Evolutionary conservation across 2,329 filamentous ascomycete genomes (phyloP).

Genomic region (Acrodontium crateriforme): DNA sequence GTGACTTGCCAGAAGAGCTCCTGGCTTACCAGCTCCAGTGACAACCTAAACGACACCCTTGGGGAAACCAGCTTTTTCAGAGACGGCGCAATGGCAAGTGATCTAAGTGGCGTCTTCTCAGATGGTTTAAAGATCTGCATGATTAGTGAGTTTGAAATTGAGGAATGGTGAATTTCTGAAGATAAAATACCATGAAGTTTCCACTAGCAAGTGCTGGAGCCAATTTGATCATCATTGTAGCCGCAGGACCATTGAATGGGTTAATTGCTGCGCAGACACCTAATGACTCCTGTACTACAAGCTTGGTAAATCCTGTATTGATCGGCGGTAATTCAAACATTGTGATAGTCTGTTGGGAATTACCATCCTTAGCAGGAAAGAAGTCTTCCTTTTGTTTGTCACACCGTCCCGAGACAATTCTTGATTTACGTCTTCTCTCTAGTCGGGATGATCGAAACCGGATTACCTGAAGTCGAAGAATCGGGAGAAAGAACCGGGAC

Average conservation of each 20-base stretch:
- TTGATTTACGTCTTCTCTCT: too few species aligned
- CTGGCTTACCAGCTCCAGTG: slow-evolving; percentile 44
- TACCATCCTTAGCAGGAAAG: too few species aligned
- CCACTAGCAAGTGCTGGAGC: slow-evolving; percentile 48
- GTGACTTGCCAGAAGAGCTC: slow-evolving; percentile 53
- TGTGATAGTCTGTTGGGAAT: too few species aligned
- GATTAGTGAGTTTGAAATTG: not conserved
- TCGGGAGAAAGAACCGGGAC: too few species aligned
- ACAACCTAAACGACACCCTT: slow-evolving; percentile 63
- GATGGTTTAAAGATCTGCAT: slow-evolving; percentile 35
- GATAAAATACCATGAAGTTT: slow-evolving; percentile 30
- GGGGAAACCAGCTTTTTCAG: slow-evolving; percentile 55
- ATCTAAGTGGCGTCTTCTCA: slow-evolving; percentile 41
- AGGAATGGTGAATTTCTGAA: not conserved
- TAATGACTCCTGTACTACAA: too few species aligned
- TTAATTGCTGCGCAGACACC: slow-evolving; percentile 54
- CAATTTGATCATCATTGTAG: slow-evolving; percentile 61
- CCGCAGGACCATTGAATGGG: slow-evolving; percentile 68
- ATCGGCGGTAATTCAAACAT: too few species aligned
- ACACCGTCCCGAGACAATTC: too few species aligned
- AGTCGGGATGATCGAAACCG: too few species aligned
- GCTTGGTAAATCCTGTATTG: too few species aligned
- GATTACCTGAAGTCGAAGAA: too few species aligned
- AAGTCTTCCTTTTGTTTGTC: too few species aligned
- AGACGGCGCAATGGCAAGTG: slow-evolving; percentile 34